Evolutionary conservation across 2,329 filamentous ascomycete species (phyloP), one percentile per base, ranked within the genome.

Genomic region (Venturia nashicola): DNA sequence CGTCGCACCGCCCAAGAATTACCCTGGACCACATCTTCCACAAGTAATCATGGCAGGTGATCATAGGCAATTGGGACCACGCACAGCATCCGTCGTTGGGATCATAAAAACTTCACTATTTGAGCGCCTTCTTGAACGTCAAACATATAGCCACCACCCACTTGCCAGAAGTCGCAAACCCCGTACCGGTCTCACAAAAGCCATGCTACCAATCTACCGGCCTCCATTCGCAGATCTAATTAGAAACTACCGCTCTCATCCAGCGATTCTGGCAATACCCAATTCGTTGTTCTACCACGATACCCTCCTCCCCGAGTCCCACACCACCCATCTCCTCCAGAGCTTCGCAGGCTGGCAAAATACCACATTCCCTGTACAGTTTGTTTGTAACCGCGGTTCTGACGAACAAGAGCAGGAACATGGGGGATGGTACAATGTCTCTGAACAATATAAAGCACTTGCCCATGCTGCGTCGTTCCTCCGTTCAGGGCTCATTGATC

Each of bases 231-330:
- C 73, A 42, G 76, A 79, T 61, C 70, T 79, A 0, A 73, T 75
- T 18, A 72, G 76, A 36, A 79, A 80, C 67, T 79, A 79, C 68
- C 75, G 78, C 63, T 79, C 77, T 44, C 77, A 80, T 63, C 74
- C 76, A 6, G 72, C 77, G 32, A 79, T 79, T 63, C 71, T 79
- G 34, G 72, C 72, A 16, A 71, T 77, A 5, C 75, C 77, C 2
- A 75, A 71, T 39, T 68, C 71, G 1, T 69, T 78, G 27, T 79
- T 79, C 69, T 79, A 80, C 67, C 68, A 72, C 66, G 74, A 79
- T 66, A 79, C 76, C 0, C 69, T 80, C 4, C 72, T 78, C 39
- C 75, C 77, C 6, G 75, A 77, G 69, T 73, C 74, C 42, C 64
- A 64, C 16, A 6, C 43, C 39, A 72, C 70, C 16, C 67, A 70